These are phyloP conservation scores for Fusarium sp. DNA, from an alignment of 2,329 filamentous ascomycete genomes.

Conservation along the genomic window DNA sequence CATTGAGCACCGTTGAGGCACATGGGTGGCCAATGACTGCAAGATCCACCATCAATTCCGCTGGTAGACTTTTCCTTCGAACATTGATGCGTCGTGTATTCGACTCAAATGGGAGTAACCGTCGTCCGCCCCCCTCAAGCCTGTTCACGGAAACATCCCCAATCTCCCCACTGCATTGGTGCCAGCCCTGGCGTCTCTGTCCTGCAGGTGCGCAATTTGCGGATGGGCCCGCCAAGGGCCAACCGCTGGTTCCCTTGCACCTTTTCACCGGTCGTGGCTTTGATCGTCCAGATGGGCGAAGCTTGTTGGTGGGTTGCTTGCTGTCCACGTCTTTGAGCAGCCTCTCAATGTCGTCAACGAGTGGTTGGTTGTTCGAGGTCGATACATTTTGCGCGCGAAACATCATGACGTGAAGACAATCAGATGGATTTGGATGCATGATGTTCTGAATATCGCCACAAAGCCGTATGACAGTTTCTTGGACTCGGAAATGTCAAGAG, in stretches of 20 bases:
- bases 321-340: constrained; percentile 7
- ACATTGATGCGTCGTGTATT: constrained; percentile 1
- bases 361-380: background rate
- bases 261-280: constrained; percentile 28
- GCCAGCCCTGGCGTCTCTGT: constrained; percentile 26
- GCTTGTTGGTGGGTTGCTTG: constrained; percentile 16
- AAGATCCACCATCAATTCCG: constrained; percentile 12
- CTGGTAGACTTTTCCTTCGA: constrained; percentile 8
- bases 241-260: constrained; percentile 23
- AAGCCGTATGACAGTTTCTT: constrained; percentile 4
- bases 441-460: constrained; percentile 15
- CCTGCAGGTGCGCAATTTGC: constrained; percentile 38
- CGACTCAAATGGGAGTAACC: constrained; percentile 8
- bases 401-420: background rate
- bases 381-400: background rate
- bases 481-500: constrained; percentile 24
- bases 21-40: constrained; percentile 14
- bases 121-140: constrained; percentile 12
- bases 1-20: constrained; percentile 14
- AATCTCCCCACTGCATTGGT: constrained; percentile 28
- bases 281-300: constrained; percentile 19
- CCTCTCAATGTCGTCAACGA: background rate
- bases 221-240: constrained; percentile 29
- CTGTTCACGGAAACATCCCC: constrained; percentile 16
- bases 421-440: background rate